Percentiles rank a stretch among this genome's conserved stretches.
These are phyloP conservation scores for Lathyrus tuberosus DNA, from an alignment of 306 rosid species.

Conservation along the genomic window DNA sequence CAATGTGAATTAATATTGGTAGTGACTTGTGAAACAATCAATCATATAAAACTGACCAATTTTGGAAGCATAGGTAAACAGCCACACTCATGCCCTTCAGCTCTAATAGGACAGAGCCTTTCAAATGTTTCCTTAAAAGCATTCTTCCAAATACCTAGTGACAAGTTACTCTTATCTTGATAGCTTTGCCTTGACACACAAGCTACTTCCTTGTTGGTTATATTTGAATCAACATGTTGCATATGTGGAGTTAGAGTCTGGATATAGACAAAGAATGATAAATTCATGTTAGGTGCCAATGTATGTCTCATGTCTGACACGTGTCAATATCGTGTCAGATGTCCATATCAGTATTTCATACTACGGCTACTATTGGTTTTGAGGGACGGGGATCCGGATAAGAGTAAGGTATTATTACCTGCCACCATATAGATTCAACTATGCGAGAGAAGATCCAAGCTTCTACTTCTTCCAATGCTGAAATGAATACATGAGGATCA, in stretches of 20 bases:
- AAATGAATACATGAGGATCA: conserved; percentile 56
- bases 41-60: conserved; percentile 56
- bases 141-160: conserved; percentile 84
- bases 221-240: conserved; percentile 65
- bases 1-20: too few relatives aligned
- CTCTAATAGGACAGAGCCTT: conserved; percentile 89
- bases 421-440: conserved; percentile 98
- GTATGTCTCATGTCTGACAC: neutral
- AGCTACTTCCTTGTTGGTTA: conserved; percentile 38
- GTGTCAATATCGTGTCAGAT: too few relatives aligned
- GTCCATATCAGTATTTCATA: too few relatives aligned
- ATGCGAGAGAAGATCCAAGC: conserved; percentile 92
- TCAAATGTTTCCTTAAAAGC: conserved; percentile 84
- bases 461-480: conserved; percentile 82
- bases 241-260: conserved; percentile 91
- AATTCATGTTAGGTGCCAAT: conserved; percentile 33
- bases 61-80: conserved; percentile 80
- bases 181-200: conserved; percentile 50
- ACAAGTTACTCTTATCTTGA: conserved; percentile 63
- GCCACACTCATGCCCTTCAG: conserved; percentile 96
- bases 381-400: neutral
- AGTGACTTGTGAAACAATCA: neutral
- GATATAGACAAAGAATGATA: conserved; percentile 36
- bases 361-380: too few relatives aligned
- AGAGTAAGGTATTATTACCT: conserved; percentile 51